A percentile compares a stretch with the other conserved stretches of the same genome.
These are phyloP conservation scores for Fusarium anthophilum DNA, from an alignment of 2,329 filamentous ascomycete genomes.

Conservation along the genomic window DNA sequence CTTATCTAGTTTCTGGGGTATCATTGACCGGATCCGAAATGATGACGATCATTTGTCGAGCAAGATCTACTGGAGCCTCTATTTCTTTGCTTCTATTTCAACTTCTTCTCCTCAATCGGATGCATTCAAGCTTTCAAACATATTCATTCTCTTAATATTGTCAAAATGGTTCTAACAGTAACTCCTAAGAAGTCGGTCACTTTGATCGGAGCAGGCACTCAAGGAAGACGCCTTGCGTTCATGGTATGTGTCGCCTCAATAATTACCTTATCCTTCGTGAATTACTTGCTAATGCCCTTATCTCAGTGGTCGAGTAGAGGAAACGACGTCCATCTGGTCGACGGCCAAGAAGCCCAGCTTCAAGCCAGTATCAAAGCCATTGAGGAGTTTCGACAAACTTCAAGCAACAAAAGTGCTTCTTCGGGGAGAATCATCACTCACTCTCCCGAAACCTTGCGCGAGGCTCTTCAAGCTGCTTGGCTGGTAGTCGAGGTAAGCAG, in stretches of 20 bases:
- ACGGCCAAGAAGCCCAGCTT: slow-evolving; percentile 40
- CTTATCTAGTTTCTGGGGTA: not conserved
- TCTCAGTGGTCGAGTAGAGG: slow-evolving; percentile 45
- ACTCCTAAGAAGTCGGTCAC: slow-evolving; percentile 29
- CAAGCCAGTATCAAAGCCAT: slow-evolving; percentile 42
- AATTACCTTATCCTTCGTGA: no score
- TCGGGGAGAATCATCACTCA: slow-evolving; percentile 40
- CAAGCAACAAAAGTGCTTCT: not conserved
- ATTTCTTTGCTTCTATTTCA: not conserved
- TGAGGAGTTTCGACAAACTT: slow-evolving; percentile 31
- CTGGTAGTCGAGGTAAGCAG: slow-evolving; percentile 41
- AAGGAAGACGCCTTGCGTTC: slow-evolving; percentile 45
- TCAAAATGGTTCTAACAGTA: slow-evolving; percentile 26
- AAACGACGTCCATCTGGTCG: slow-evolving; percentile 43
- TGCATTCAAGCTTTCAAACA: not conserved
- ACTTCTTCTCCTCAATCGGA: not conserved
- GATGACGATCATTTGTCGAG: not conserved
- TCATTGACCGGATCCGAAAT: slow-evolving; percentile 22
- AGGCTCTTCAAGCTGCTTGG: slow-evolving; percentile 39
- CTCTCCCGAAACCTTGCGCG: slow-evolving; percentile 15
- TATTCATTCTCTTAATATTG: not conserved
- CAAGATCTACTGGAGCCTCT: not conserved
- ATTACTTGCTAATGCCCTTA: not conserved
- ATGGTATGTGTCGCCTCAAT: slow-evolving; percentile 36
- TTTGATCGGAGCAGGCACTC: slow-evolving; percentile 45